Percentiles rank a stretch among this genome's conserved stretches.
Conservation (phyloP, 768 basidiomycete species). For the Tylopilus intermedius region DNA sequence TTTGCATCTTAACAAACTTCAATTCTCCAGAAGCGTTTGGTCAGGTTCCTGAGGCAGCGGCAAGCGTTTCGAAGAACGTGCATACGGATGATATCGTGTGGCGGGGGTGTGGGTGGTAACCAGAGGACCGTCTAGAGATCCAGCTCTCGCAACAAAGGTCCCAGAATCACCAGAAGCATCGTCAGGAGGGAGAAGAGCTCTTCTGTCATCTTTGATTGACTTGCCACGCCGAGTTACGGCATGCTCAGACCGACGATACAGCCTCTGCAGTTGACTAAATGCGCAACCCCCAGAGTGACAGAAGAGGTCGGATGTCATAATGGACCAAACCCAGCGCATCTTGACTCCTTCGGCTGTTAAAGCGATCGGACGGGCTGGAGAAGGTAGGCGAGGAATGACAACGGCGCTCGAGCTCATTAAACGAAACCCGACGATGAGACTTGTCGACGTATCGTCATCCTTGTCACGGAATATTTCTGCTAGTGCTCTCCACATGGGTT, state of each 20-base stretch:
- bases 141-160: neutral
- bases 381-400: conserved; percentile 27
- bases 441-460: neutral
- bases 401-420: conserved; percentile 1
- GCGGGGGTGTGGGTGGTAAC: neutral
- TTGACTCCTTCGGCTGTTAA: conserved; percentile 16
- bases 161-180: conserved; percentile 3
- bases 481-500: conserved; percentile 15
- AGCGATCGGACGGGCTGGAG: conserved; percentile 18
- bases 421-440: conserved; percentile 1
- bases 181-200: conserved; percentile 17
- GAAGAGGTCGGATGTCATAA: conserved; percentile 11
- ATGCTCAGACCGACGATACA: neutral
- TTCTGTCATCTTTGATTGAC: conserved; percentile 3
- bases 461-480: conserved; percentile 16
- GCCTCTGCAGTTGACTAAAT: neutral
- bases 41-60: conserved; percentile 16
- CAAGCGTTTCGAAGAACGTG: conserved; percentile 14
- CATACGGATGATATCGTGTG: conserved; percentile 18
- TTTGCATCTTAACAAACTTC: neutral
- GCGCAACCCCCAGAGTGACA: neutral
- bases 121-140: conserved; percentile 17
- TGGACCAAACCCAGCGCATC: conserved; percentile 22
- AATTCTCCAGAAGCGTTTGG: neutral
- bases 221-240: conserved; percentile 3